Percentiles rank a stretch among this genome's conserved stretches.
Conservation (phyloP, 805 yeast species). For the Lipomyces yamanashiensis region DNA sequence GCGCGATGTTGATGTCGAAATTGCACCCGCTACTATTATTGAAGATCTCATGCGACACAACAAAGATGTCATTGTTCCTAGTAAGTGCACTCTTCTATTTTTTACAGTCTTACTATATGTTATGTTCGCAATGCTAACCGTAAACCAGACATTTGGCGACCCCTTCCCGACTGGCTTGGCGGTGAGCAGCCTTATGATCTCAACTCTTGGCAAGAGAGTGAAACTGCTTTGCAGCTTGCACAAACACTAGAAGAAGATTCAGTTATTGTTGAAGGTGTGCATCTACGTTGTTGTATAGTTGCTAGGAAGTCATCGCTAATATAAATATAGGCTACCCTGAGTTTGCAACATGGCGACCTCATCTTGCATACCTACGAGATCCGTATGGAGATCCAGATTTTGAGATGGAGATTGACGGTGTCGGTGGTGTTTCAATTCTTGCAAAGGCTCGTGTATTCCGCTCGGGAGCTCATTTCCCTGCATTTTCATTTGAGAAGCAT, state of each 20-base stretch:
- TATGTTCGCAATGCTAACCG: not conserved
- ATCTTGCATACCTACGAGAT: slow-evolving; percentile 90
- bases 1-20: slow-evolving; percentile 98
- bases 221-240: slow-evolving; percentile 61
- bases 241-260: slow-evolving; percentile 82
- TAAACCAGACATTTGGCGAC: slow-evolving; percentile 83
- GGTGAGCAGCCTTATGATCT: slow-evolving; percentile 93
- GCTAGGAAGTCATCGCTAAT: not conserved
- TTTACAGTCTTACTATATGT: not conserved
- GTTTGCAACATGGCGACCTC: slow-evolving; percentile 98
- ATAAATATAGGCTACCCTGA: slow-evolving; percentile 85
- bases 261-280: slow-evolving; percentile 86
- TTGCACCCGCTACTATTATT: slow-evolving; percentile 78
- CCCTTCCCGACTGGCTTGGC: slow-evolving; percentile 89
- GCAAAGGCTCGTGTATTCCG: slow-evolving; percentile 86
- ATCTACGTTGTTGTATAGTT: not conserved
- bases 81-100: slow-evolving; percentile 50
- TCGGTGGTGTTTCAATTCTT: slow-evolving; percentile 95
- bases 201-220: slow-evolving; percentile 96
- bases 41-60: slow-evolving; percentile 93
- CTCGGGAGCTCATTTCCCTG: slow-evolving; percentile 93
- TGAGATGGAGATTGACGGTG: slow-evolving; percentile 93
- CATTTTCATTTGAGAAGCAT: slow-evolving; percentile 92
- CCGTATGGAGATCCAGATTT: slow-evolving; percentile 95
- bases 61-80: slow-evolving; percentile 91